phyloP scores from a whole-genome alignment of 306 rosid species.

The Rosa chinensis region DNA sequence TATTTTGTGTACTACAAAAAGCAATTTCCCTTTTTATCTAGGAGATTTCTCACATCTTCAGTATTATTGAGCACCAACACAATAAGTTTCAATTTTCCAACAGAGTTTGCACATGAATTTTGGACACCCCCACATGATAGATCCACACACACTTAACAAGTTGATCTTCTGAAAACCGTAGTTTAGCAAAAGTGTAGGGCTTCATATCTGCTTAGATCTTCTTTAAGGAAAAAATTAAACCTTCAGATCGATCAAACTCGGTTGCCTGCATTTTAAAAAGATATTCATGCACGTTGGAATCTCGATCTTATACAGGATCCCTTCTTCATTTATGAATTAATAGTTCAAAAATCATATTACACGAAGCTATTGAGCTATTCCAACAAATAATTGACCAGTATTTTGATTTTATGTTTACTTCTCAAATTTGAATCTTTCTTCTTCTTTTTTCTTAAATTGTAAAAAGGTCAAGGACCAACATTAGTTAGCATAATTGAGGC shows the following conservation, averaged over 20 bases:
- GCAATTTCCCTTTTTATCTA: background rate
- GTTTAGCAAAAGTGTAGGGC: constrained; percentile 17
- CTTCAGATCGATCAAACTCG: background rate
- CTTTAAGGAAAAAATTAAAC: constrained; percentile 16
- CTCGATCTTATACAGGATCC: background rate
- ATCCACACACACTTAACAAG: constrained; percentile 16
- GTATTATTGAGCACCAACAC: background rate
- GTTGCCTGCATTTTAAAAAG: background rate
- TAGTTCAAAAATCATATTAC: background rate
- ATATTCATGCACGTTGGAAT: background rate
- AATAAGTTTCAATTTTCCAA: background rate
- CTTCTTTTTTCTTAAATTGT: background rate
- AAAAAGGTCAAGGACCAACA: background rate
- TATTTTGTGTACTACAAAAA: background rate
- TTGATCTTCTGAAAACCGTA: constrained; percentile 14
- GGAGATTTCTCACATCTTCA: background rate
- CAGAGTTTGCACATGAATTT: constrained; percentile 32
- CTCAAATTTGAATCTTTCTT: background rate
- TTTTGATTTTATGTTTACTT: background rate
- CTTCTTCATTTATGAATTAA: background rate
- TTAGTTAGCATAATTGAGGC: background rate
- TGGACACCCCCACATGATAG: constrained; percentile 37
- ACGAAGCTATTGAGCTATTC: background rate
- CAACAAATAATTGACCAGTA: too few species aligned
- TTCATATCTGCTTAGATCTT: constrained; percentile 25